Percentiles rank a stretch among this genome's conserved stretches.
phyloP scores from a whole-genome alignment of 2,329 filamentous ascomycete species.

The Neofusicoccum laricinum region DNA sequence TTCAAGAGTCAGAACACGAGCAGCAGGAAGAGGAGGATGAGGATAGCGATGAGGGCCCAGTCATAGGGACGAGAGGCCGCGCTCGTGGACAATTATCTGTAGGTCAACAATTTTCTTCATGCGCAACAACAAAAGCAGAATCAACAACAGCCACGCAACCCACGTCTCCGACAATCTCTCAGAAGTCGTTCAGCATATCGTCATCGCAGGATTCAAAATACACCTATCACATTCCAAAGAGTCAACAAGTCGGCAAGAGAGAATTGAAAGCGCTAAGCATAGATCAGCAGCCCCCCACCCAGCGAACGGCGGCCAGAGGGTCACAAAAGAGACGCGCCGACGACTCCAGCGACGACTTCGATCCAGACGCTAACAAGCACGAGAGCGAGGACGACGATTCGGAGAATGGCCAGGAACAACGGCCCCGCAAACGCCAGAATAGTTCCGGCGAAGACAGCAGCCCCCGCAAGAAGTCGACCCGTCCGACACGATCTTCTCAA shows the following conservation, averaged over 20 bases:
- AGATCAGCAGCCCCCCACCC: neutral
- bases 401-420: slow-evolving; percentile 45
- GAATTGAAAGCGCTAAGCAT: slow-evolving; percentile 23
- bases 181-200: slow-evolving; percentile 20
- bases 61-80: slow-evolving; percentile 42
- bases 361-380: slow-evolving; percentile 48
- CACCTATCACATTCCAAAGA: slow-evolving; percentile 22
- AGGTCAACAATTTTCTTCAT: neutral
- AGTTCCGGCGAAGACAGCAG: slow-evolving; percentile 25
- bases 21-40: slow-evolving; percentile 37
- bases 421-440: slow-evolving; percentile 38
- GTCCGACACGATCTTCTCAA: slow-evolving; percentile 39
- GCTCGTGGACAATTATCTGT: slow-evolving; percentile 25
- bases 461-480: neutral
- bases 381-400: slow-evolving; percentile 48
- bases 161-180: neutral
- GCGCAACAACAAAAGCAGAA: neutral
- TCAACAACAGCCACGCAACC: neutral
- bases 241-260: neutral
- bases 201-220: neutral
- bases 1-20: slow-evolving; percentile 41
- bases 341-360: slow-evolving; percentile 59
- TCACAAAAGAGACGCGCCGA: slow-evolving; percentile 36
- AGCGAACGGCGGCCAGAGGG: neutral
- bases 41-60: slow-evolving; percentile 56